A percentile compares a stretch with the other conserved stretches of the same genome.
Conservation (phyloP, 306 rosid species). For the Oemleria cerasiformis region DNA sequence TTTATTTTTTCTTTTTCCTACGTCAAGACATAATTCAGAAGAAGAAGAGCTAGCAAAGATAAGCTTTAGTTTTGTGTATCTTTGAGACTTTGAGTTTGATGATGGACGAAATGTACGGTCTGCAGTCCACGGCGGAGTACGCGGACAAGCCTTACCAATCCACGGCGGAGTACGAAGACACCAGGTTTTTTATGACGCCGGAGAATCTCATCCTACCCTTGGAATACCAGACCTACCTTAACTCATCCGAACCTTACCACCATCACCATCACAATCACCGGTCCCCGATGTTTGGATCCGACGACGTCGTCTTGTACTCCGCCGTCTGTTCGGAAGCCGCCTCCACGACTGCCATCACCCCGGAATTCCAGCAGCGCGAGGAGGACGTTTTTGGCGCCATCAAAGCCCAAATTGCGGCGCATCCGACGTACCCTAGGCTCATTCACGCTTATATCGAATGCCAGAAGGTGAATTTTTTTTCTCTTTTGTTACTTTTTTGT, state of each 20-base stretch:
- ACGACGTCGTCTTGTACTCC: conserved; percentile 57
- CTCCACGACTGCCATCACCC: conserved; percentile 13
- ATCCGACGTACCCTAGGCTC: conserved; percentile 82
- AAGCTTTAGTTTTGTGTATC: not conserved
- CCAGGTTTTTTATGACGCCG: conserved; percentile 69
- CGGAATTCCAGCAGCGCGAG: conserved; percentile 47
- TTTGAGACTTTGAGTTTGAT: not conserved
- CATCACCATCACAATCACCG: conserved; percentile 31
- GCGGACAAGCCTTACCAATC: not conserved
- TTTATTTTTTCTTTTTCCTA: not conserved
- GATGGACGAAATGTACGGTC: conserved; percentile 90
- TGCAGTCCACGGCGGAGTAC: conserved; percentile 29
- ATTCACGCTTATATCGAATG: conserved; percentile 90
- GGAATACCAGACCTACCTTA: conserved; percentile 57
- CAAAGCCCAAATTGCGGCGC: conserved; percentile 86
- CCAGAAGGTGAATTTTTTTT: conserved; percentile 61
- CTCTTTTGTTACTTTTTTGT: too few relatives aligned
- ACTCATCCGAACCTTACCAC: conserved; percentile 31
- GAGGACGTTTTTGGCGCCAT: conserved; percentile 49
- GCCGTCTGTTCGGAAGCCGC: conserved; percentile 40
- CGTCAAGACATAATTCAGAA: not conserved
- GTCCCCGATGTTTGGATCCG: conserved; percentile 79
- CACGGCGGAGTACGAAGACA: conserved; percentile 55
- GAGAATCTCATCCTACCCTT: conserved; percentile 78
- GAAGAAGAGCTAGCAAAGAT: conserved; percentile 13